A percentile compares a stretch with the other conserved stretches of the same genome.
These are phyloP conservation scores for Candida vaughaniae DNA, from an alignment of 805 yeast genomes.

Conservation along the genomic window DNA sequence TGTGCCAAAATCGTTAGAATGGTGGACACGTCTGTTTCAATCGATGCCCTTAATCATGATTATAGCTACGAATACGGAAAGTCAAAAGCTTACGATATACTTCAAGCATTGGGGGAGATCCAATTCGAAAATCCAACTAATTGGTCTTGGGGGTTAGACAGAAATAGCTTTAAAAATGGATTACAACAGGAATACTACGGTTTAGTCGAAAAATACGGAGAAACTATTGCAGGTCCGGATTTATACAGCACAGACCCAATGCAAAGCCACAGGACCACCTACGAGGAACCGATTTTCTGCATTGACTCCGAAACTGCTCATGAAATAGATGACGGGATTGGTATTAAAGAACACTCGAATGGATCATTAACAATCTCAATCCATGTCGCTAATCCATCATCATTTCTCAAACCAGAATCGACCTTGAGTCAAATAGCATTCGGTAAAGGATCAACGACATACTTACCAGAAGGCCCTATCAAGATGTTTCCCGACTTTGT, in stretches of 20 bases:
- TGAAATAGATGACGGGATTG: slow-evolving; percentile 92
- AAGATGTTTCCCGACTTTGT: slow-evolving; percentile 71
- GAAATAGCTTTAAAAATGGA: slow-evolving; percentile 1
- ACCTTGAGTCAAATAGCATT: slow-evolving; percentile 55
- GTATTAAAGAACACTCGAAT: slow-evolving; percentile 42
- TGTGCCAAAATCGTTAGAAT: slow-evolving; percentile 34
- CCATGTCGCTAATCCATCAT: slow-evolving; percentile 87
- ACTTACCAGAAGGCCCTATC: slow-evolving; percentile 62
- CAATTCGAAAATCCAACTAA: slow-evolving; percentile 48
- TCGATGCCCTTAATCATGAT: slow-evolving; percentile 4
- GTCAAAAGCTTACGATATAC: slow-evolving; percentile 52
- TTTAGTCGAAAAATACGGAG: slow-evolving; percentile 4
- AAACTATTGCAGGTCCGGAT: slow-evolving; percentile 12
- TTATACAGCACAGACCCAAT: slow-evolving; percentile 32
- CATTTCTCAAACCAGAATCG: slow-evolving; percentile 49
- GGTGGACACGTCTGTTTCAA: slow-evolving; percentile 17
- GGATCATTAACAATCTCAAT: slow-evolving; percentile 53
- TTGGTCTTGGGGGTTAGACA: slow-evolving; percentile 37
- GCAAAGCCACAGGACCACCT: slow-evolving; percentile 34
- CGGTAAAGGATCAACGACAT: slow-evolving; percentile 62
- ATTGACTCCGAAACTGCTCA: slow-evolving; percentile 79
- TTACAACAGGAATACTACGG: slow-evolving; percentile 5
- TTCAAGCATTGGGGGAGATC: slow-evolving; percentile 25
- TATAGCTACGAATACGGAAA: slow-evolving; percentile 45
- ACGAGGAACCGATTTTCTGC: slow-evolving; percentile 64